Base-by-base conservation (phyloP, 140 eudicot species). In the Anethum foeniculum region DNA sequence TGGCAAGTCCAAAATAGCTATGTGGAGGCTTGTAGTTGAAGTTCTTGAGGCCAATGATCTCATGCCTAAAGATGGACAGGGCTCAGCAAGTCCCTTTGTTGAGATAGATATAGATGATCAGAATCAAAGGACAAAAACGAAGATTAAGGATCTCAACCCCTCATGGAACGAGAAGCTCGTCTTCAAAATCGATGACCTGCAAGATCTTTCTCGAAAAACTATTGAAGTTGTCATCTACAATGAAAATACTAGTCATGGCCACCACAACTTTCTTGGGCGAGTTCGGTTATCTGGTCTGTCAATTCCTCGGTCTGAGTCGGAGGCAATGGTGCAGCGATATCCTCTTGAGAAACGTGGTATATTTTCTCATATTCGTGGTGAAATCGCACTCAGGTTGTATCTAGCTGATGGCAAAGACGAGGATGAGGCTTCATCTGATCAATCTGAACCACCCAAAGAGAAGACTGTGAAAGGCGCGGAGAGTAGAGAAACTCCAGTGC, bases 31-130 rank as follows among this genome's bases (percentile, higher is more conserved):
- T 0, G 83, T 95, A 13, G 89, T 95, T 2, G 84, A 92, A 85
- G 97, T 95, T 23, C 77, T 88, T 25, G 96, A 89, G 43, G 97
- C 97, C 32, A 82, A 84, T 49, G 97, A 95, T 77, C 97, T 92
- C 60, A 95, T 88, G 99, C 99, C 99, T 1, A 95, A 95, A 86
- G 99, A 95, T 82, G 97, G 97, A 1, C 93, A 95, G 77, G 99
- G 99, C 38, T 92, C 97, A 16, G 92, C 99, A n/a, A 92, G 86
- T 77, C 95, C 99, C 1, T 95, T 81, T 60, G 99, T 91, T 0
- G 97, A 95, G 43, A 92, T 95, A 18, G 87, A 91, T 10, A 89
- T 90, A 19, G 93, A 87, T 48, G 92, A 88, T 36, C 92, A 95
- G 25, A 72, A 79, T 0, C 92, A 85, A 13, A 81, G 88, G 15